Evolutionary conservation across 257 asterid species (phyloP), one percentile per base, ranked within the genome.

Genomic region (Plectranthus barbatus): DNA sequence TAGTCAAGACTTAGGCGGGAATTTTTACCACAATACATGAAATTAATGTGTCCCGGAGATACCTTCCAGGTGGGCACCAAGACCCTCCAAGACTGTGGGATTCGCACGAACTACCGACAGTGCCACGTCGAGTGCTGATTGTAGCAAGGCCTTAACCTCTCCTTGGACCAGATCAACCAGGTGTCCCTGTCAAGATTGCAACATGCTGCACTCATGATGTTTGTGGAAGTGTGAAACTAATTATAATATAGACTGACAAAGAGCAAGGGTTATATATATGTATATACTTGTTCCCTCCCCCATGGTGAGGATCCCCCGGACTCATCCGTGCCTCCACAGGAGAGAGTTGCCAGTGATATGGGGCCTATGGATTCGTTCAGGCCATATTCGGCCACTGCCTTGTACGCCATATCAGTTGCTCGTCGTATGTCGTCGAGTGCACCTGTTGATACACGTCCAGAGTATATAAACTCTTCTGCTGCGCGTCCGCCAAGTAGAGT

Each of bases 401-500:
- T 93, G 81, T 93, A 93, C 17, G 99, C 99, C 96, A 93, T 81
- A 74, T 93, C 99, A 40, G 99, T 93, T 53, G 99, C 99, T 72
- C 89, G 84, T 36, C 96, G 82, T 70, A 93, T 93, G 69, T 93
- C 99, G 46, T 93, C 99, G 60, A 93, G 79, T 9, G 99, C 99
- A 75, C 99, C 99, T 34, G 99, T 93, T 19, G 99, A 87, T 69
- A 93, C 97, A 69, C 99, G 97, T 23, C 99, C 99, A 47, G 87
- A 81, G 73, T 87, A 93, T 53, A 87, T 76, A 56, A 93, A 80
- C 78, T 93, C 96, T 72, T 93, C 99, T 5, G 99, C 99, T 50
- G 99, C 99, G 56, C 99, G 97, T 12, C 97, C 99, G 0, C 99
- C 99, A 23, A 93, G 94, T 69, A 93, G 97, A 69, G 99, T 87